Evolutionary conservation across 2,329 filamentous ascomycete genomes (phyloP), one percentile per base, ranked within the genome.

Genomic region (Tricladium varicosporioides): DNA sequence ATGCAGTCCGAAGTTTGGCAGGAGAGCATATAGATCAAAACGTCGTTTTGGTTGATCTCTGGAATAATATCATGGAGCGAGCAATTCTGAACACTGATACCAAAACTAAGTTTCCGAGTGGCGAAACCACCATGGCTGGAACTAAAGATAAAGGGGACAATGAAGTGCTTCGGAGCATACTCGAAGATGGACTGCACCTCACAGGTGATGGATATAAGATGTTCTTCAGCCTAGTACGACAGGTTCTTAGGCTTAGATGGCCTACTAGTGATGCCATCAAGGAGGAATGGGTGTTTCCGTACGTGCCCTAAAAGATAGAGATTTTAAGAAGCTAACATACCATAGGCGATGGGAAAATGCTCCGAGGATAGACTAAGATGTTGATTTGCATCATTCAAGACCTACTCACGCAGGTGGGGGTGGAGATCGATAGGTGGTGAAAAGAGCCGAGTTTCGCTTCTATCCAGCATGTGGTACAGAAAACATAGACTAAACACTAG

Each of bases 41-140:
- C 5, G 66, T 93, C 2, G 78, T 84, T 0, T 80, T 93, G 1
- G 75, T 96, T 18, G 91, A 97, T 72, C 79, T 97, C 1, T 95
- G 90, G 84, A 81, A 83, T 59, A 84, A 84, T 0, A 80, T 97
- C 65, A 90, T 96, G 85, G 78, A 83, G 54, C 78, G 82, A 80
- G 92, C 72, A 76, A 27, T 27, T 27, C 22, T 27, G 22, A 27
- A 27, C 22, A 27, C 22, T 27, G 7, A 27, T 7, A 27, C 22
- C 22, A 27, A 27, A 27, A 27, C 22, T 4, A 27, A 27, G 22
- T 27, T 27, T 27, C 22, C 22, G 22, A 27, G 22, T 27, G 22
- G 22, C 57, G 57, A 44, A 51, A 45, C 14, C 27, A 18, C n/a
- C 51, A 27, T 64, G 15, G 48, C 64, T n/a, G 65, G 63, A 4